A percentile compares a stretch with the other conserved stretches of the same genome.
Evolutionary conservation across 352 stramenopile genomes (phyloP).

Genomic region (Phytophthora nicotianae): DNA sequence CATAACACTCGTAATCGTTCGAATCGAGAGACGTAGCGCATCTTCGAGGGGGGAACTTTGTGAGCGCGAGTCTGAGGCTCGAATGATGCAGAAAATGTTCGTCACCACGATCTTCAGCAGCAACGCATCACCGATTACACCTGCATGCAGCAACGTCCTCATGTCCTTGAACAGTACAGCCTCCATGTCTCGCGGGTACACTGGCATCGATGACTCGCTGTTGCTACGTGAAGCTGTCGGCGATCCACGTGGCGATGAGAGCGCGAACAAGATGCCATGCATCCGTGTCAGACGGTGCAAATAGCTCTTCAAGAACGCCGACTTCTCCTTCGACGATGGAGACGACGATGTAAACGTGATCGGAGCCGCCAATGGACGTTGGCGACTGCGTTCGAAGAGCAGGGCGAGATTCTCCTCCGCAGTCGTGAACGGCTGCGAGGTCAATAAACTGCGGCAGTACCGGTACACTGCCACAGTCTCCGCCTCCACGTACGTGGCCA

Average conservation of each 20-base stretch:
- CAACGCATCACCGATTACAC: constrained; percentile 72
- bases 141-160: constrained; percentile 51
- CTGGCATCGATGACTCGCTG: constrained; percentile 14
- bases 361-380: constrained; percentile 59
- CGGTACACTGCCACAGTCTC: constrained; percentile 92
- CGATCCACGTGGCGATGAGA: constrained; percentile 39
- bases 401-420: constrained; percentile 89
- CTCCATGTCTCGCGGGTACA: constrained; percentile 79
- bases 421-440: constrained; percentile 84
- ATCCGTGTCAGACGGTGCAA: constrained; percentile 85
- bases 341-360: constrained; percentile 45
- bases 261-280: constrained; percentile 84
- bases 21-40: constrained; percentile 59
- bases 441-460: constrained; percentile 89
- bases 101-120: constrained; percentile 82
- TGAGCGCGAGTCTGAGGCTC: constrained; percentile 33
- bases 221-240: constrained; percentile 18
- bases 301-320: constrained; percentile 87
- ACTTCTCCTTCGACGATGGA: constrained; percentile 74
- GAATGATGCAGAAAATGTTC: constrained; percentile 77
- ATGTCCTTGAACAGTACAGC: constrained; percentile 67
- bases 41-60: constrained; percentile 38
- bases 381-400: constrained; percentile 89
- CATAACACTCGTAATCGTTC: constrained; percentile 52
- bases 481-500: constrained; percentile 87